Evolutionary conservation across 768 basidiomycete species (phyloP).

Genomic region (Boletales sp.): DNA sequence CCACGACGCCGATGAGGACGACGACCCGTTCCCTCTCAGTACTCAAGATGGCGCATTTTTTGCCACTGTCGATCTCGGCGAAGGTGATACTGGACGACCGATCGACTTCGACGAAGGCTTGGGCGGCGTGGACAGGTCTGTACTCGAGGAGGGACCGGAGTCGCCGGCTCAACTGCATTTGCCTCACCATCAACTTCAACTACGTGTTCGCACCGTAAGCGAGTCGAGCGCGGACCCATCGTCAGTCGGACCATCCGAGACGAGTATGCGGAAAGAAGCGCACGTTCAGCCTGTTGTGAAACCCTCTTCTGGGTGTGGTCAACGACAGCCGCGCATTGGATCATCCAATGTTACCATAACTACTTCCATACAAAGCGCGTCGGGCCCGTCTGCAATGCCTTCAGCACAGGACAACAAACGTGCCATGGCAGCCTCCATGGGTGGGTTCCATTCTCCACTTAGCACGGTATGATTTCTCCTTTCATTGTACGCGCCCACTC

Average conservation of each 20-base stretch:
- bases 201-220: slow-evolving; percentile 1
- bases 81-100: slow-evolving; percentile 37
- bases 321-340: slow-evolving; percentile 1
- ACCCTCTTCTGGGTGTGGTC: neutral
- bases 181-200: slow-evolving; percentile 5
- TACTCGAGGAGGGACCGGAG: slow-evolving; percentile 1
- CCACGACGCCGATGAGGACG: slow-evolving; percentile 27
- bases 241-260: neutral
- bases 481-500: neutral
- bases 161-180: neutral
- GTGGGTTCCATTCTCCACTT: slow-evolving; percentile 49
- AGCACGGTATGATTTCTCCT: slow-evolving; percentile 36
- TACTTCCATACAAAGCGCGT: slow-evolving; percentile 1
- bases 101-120: slow-evolving; percentile 41
- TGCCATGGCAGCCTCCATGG: slow-evolving; percentile 30
- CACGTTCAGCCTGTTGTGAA: neutral
- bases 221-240: neutral
- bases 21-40: slow-evolving; percentile 44
- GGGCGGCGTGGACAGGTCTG: slow-evolving; percentile 12
- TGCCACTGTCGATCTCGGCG: slow-evolving; percentile 52
- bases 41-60: slow-evolving; percentile 70
- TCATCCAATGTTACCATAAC: neutral
- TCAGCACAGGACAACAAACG: neutral
- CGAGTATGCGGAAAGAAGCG: neutral
- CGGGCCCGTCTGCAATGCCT: neutral